Base-by-base conservation (phyloP, 305 asterid genomes). In the Ilex paraguariensis region DNA sequence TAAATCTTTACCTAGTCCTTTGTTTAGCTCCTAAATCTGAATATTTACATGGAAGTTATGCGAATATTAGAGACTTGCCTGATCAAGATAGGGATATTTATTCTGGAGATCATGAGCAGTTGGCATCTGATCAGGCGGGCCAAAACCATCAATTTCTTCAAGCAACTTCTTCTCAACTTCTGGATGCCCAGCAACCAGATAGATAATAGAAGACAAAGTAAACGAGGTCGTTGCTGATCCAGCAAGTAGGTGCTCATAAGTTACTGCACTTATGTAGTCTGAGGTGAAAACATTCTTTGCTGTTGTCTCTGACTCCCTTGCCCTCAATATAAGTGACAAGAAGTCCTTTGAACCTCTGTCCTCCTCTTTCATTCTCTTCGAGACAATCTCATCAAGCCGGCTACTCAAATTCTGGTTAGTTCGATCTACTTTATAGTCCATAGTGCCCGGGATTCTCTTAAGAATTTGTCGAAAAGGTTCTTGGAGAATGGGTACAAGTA, bases 201-300 rank as follows among this genome's bases (percentile, higher is more conserved):
- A 94, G 64, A 94, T 68, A 57, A 83, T 69, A 12, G 81, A 70
- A n/a, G 99, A 90, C 56, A 90, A 67, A 14, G 99, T 88, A 64
- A 94, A 94, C 0, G 99, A 94, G 0, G 95, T 94, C 0, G 99
- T 90, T 12, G 96, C 84, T 3, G 99, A 94, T 42, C 99, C 97
- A 45, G 99, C 99, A 63, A 94, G 55, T 61, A 94, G 75, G 66
- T 94, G 99, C 73, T 94, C 99, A 50, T 90, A 94, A 57, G 95
- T 75, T n/a, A 79, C 95, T 10, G 97, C 97, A 60, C 93, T 88
- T 31, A 90, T 66, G 56, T 88, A 84, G 66, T 90, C 99, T 2
- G 86, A 62, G 3, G 95, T 84, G 77, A 90, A 90, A 42, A 87
- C 74, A 12, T 74, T 75, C 74, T 77, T 82, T 7, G 94, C 76